Evolutionary conservation across 257 asterid species (phyloP).

Genomic region (Dorcoceras hygrometricum): DNA sequence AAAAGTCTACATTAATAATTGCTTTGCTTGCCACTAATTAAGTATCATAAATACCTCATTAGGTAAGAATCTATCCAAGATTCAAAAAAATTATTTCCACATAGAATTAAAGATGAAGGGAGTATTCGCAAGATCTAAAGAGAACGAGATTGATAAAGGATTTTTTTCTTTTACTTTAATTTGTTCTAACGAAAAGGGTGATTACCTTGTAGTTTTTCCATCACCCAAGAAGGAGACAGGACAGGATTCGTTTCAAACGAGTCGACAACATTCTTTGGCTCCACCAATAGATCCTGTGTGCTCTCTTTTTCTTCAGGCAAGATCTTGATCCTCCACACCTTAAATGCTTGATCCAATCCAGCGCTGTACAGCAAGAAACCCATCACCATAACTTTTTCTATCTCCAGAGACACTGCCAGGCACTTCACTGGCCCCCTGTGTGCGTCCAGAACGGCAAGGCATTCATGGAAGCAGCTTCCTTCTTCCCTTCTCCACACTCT

Average conservation of each 20-base stretch:
- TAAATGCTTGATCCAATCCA: constrained; percentile 79
- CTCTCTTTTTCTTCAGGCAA: constrained; percentile 54
- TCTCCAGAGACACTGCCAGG: constrained; percentile 69
- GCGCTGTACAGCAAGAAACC: constrained; percentile 76
- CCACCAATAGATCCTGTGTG: neutral
- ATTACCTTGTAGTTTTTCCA: constrained; percentile 62
- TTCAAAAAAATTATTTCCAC: no score
- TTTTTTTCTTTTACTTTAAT: no score
- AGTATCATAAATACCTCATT: no score
- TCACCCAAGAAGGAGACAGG: constrained; percentile 88
- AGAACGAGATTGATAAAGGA: no score
- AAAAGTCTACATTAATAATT: no score
- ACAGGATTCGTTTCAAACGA: constrained; percentile 72
- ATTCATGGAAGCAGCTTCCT: constrained; percentile 84
- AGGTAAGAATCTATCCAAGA: no score
- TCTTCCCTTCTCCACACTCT: constrained; percentile 87
- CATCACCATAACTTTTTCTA: constrained; percentile 69
- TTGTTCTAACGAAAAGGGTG: constrained; percentile 35
- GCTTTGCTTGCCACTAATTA: no score
- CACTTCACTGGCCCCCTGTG: constrained; percentile 85
- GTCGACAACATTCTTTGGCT: neutral
- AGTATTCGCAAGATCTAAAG: no score
- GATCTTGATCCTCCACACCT: constrained; percentile 87
- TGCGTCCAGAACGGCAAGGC: constrained; percentile 79
- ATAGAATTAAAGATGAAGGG: no score